These are phyloP conservation scores for Zostera marina DNA, from an alignment of 116 monocot genomes.

Conservation along the genomic window DNA sequence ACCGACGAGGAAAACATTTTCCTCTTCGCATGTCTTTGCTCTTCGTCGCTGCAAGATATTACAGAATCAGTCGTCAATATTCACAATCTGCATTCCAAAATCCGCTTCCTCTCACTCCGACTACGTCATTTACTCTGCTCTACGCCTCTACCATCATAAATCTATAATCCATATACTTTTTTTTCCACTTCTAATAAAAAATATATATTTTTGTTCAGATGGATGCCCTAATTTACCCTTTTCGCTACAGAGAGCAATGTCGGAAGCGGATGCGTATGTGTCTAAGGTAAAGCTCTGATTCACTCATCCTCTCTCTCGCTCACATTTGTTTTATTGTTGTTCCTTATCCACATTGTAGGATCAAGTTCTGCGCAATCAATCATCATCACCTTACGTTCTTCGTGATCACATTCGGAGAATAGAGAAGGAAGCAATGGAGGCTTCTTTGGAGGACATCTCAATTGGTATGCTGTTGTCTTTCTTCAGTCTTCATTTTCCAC, in stretches of 20 bases:
- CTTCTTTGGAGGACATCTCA: conserved; percentile 3
- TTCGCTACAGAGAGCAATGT: conserved; percentile 21
- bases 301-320: background rate
- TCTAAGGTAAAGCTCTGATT: conserved; percentile 20
- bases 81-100: conserved; percentile 17
- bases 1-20: conserved; percentile 21
- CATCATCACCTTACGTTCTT: conserved; percentile 23
- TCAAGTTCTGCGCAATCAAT: conserved; percentile 19
- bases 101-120: conserved; percentile 15
- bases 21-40: conserved; percentile 23
- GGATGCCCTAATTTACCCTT: conserved; percentile 6
- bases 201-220: conserved; percentile 2
- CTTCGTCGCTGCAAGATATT: conserved; percentile 19
- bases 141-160: background rate
- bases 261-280: conserved; percentile 38
- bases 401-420: conserved; percentile 25
- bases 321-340: background rate
- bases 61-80: conserved; percentile 13
- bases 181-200: conserved; percentile 1
- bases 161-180: too few relatives aligned
- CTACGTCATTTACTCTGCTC: conserved; percentile 8
- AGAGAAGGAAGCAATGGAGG: conserved; percentile 19
- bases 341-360: conserved; percentile 19
- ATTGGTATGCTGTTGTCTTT: conserved; percentile 10
- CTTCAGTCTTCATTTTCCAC: background rate